Conservation (phyloP, 441 rosid genomes). For the Gossypium trilobum region DNA sequence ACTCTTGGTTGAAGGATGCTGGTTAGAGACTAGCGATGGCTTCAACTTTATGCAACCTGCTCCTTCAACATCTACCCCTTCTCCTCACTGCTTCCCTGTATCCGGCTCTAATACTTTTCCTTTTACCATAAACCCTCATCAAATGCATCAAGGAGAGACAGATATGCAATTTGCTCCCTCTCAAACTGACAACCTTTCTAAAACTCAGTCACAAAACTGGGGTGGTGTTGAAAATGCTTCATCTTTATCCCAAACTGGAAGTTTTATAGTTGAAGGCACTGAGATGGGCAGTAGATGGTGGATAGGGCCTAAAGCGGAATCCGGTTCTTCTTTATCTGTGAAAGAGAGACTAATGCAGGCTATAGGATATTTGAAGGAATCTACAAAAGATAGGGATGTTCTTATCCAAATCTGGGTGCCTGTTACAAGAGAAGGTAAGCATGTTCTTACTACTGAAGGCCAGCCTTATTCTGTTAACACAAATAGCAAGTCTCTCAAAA, state of each 20-base stretch:
- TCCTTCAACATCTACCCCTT: conserved; percentile 21
- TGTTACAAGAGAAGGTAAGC: conserved; percentile 48
- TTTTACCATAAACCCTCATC: conserved; percentile 21
- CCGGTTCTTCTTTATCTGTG: conserved; percentile 34
- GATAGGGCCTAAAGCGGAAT: conserved; percentile 43
- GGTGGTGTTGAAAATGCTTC: conserved; percentile 21
- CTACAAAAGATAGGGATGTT: conserved; percentile 41
- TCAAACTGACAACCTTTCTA: conserved; percentile 22
- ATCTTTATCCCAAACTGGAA: conserved; percentile 26
- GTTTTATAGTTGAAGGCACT: conserved; percentile 33
- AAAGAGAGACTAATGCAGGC: conserved; percentile 52
- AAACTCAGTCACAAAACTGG: conserved; percentile 24
- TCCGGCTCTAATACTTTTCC: conserved; percentile 23
- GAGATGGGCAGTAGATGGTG: conserved; percentile 47
- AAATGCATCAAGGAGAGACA: conserved; percentile 25
- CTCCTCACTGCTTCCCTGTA: conserved; percentile 23
- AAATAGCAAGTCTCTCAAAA: conserved; percentile 39
- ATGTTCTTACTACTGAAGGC: conserved; percentile 59
- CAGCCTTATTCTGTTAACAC: conserved; percentile 59
- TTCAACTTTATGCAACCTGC: conserved; percentile 32
- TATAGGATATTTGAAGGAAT: conserved; percentile 39
- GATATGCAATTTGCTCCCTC: conserved; percentile 21
- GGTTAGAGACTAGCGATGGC: conserved; percentile 56
- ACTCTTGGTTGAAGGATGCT: conserved; percentile 75
- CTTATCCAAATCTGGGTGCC: conserved; percentile 90